Base-by-base conservation (phyloP, 2,329 filamentous ascomycete species). In the Aspergillus piperis region DNA sequence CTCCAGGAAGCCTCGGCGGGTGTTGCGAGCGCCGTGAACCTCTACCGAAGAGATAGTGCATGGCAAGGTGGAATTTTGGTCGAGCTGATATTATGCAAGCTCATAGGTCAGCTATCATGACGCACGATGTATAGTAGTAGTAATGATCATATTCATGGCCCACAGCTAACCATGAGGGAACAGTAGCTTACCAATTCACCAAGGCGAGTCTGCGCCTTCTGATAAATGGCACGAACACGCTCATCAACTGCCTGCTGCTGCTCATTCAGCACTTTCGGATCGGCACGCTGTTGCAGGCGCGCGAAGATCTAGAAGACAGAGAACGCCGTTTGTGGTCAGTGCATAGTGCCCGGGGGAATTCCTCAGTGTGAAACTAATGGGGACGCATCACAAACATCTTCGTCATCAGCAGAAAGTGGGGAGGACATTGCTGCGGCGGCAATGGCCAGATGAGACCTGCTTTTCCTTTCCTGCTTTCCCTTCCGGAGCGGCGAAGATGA, bases 1-100 rank as follows among this genome's bases (percentile, higher is more conserved):
- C 73, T 96, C 86, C 57, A 99, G 87, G 76, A 99, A 97, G 64
- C 84, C 83, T 68, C 86, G 85, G 64, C 95, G 87, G n/a, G 94
- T 96, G 73, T 95, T 88, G 62, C 85, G 84, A 48, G 91, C 92
- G 72, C 92, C 90, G 63, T 96, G 86, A 62, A 99, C 83, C 68
- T 90, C 87, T 72, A 99, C 86, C 48, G 91, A 90, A 68, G 91
- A 91, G 73, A 99, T 89, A 13, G 92, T 91, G 69, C 95, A 91
- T 42, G 95, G 94, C 60, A 95, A 86, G 47, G 91, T 91, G 66
- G 90, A 89, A 75, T 98, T 96, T 77, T 90, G 86, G 66, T 87
- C 85, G 71, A 96, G 85, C 90, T 92, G 65, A 62, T 68, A 57
- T 36, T 36, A 57, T 44, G 63, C 62, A 54, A 19, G 57, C 23